Evolutionary conservation across 495 filamentous ascomycete species (phyloP).

Genomic region (Stereocaulon alpinum): DNA sequence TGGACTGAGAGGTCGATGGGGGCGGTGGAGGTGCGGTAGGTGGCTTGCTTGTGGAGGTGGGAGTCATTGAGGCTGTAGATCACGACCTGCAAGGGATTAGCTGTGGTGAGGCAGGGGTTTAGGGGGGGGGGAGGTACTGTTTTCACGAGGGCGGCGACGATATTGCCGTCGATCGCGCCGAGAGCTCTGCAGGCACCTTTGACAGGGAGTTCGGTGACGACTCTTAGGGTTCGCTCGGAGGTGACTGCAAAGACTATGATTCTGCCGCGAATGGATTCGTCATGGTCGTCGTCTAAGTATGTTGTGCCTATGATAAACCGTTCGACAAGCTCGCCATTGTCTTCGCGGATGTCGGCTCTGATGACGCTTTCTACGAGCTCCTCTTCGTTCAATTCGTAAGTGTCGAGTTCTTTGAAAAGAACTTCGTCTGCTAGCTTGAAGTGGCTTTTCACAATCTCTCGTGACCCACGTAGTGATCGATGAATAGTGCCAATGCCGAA

Average conservation of each 20-base stretch:
- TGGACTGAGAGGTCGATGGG: conserved; percentile 70
- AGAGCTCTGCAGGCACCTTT: conserved; percentile 72
- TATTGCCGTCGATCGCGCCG: conserved; percentile 60
- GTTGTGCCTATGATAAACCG: conserved; percentile 84
- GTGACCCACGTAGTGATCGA: conserved; percentile 44
- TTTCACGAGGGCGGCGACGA: conserved; percentile 78
- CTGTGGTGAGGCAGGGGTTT: conserved; percentile 19
- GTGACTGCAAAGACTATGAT: conserved; percentile 80
- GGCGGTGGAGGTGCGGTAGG: conserved; percentile 72
- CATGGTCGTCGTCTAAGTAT: conserved; percentile 51
- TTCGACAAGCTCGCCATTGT: conserved; percentile 51
- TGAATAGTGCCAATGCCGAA: conserved; percentile 83
- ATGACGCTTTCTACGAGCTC: conserved; percentile 83
- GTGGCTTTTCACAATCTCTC: conserved; percentile 47
- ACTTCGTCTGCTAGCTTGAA: conserved; percentile 55
- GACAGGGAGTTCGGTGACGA: conserved; percentile 51
- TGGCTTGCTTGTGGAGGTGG: conserved; percentile 54
- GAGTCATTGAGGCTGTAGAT: conserved; percentile 44
- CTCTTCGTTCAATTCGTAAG: conserved; percentile 41
- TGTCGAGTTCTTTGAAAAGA: conserved; percentile 44
- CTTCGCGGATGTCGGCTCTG: conserved; percentile 60
- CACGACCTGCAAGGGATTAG: conserved; percentile 39
- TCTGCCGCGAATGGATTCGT: conserved; percentile 52
- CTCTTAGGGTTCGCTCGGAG: conserved; percentile 55
- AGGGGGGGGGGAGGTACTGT: conserved; percentile 41